phyloP scores from a whole-genome alignment of 257 asterid species.

The Eustoma russellianum region DNA sequence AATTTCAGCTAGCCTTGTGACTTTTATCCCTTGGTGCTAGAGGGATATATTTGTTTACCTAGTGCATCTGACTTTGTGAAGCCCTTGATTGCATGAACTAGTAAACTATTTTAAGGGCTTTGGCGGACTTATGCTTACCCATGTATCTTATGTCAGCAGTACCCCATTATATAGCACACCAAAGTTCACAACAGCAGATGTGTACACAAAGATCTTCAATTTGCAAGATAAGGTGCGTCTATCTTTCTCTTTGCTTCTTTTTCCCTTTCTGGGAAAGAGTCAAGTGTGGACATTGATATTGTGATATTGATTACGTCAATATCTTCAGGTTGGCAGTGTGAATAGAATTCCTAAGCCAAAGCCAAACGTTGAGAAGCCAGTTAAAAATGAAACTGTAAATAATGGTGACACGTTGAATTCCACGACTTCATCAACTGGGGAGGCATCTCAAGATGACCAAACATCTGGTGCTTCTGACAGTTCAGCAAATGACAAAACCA shows the following conservation, averaged over 20 bases:
- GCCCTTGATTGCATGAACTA: too few relatives aligned
- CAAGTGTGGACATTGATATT: too few relatives aligned
- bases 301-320: neutral
- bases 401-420: constrained; percentile 32
- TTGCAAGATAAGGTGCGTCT: constrained; percentile 76
- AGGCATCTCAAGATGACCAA: constrained; percentile 43
- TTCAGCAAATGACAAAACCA: constrained; percentile 21
- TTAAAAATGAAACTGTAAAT: constrained; percentile 42
- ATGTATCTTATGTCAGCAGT: constrained; percentile 37
- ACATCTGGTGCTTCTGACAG: constrained; percentile 31
- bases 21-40: too few relatives aligned
- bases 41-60: too few relatives aligned
- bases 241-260: neutral
- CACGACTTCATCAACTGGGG: constrained; percentile 33
- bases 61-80: too few relatives aligned
- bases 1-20: too few relatives aligned
- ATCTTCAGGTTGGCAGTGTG: constrained; percentile 50
- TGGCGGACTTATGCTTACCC: too few relatives aligned
- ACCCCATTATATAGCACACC: constrained; percentile 53
- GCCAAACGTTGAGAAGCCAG: constrained; percentile 80
- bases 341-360: constrained; percentile 90
- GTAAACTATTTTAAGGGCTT: too few relatives aligned
- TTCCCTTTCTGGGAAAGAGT: neutral
- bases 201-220: constrained; percentile 51
- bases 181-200: constrained; percentile 83